Base-by-base conservation (phyloP, 768 basidiomycete genomes). In the Russula ochroleuca region DNA sequence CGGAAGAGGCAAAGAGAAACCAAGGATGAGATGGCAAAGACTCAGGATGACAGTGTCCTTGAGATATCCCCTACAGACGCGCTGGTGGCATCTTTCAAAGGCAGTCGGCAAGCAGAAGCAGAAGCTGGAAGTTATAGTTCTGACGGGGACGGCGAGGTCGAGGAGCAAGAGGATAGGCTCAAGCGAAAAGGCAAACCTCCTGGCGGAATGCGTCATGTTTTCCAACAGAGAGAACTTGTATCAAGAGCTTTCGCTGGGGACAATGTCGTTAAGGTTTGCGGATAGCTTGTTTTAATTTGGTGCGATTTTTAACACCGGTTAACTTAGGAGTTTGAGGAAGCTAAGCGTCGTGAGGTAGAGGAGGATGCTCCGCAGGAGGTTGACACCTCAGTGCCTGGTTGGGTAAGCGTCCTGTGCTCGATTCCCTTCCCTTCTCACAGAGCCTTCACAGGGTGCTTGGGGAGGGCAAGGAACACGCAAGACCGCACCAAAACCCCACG, bases 231-330 rank as follows among this genome's bases (percentile, higher is more conserved):
- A 43, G 94, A 98, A 68, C 79, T 98, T 14, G 94, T 99, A 14
- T 91, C 94, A 1, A 85, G 86, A 59, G 97, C 97, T 0, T 99
- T 99, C 77, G 96, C 95, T 1, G 95, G 94, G 2, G 97, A 99
- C 74, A 92, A 98, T 67, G 96, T 98, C 37, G 86, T 97, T 7
- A 86, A 90, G 75, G 93, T 93, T 70, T 38, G 85, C 2, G 6
- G 11, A 15, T 56, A 37, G 5, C 43, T 38, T 8, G 7, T 33
- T 9, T 45, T 10, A n/a, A 15, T 61, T 43, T 50, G 35, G 15
- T 41, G 41, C 59, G n/a, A 61, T 52, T 58, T 31, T 60, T 55
- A 28, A 68, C 45, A 17, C 28, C 45, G 28, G 17, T 50, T 38
- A 55, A 5, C 3, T 3, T 69, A 95, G 92, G 88, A 90, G 59